Evolutionary conservation across 1,139 yeast genomes (phyloP).

Genomic region (Debaryomyces robertsiae): DNA sequence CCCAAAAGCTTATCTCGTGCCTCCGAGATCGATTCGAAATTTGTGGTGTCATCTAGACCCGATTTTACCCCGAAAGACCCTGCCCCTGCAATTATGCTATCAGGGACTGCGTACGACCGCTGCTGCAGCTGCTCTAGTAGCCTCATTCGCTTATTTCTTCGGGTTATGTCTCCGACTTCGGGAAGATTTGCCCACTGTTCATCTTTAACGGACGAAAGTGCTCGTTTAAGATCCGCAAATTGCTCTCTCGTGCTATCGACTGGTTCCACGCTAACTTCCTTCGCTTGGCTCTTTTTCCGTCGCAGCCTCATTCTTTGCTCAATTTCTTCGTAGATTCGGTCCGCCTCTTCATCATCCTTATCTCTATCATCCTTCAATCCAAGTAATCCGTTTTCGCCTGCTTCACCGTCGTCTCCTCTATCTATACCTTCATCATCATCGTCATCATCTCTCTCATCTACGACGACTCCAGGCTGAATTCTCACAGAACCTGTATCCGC

Average conservation of each 20-base stretch:
- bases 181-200: constrained; percentile 85
- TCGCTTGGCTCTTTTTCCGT: constrained; percentile 32
- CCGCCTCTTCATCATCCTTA: constrained; percentile 77
- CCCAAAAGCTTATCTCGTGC: constrained; percentile 58
- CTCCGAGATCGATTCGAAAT: constrained; percentile 50
- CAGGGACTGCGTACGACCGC: constrained; percentile 84
- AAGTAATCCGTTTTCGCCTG: constrained; percentile 34
- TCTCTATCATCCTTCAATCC: constrained; percentile 29
- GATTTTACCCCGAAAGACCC: constrained; percentile 17
- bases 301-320: constrained; percentile 55
- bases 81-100: constrained; percentile 51
- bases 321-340: constrained; percentile 61
- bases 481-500: constrained; percentile 67
- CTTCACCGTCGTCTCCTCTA: constrained; percentile 29
- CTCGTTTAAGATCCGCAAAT: constrained; percentile 59
- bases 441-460: constrained; percentile 28
- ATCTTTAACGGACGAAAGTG: constrained; percentile 57
- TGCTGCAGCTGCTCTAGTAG: constrained; percentile 63
- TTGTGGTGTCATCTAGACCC: constrained; percentile 28
- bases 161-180: constrained; percentile 86
- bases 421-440: constrained; percentile 20
- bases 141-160: constrained; percentile 72
- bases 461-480: constrained; percentile 38
- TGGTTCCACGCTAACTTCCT: constrained; percentile 17
- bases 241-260: constrained; percentile 28